Percentiles rank a stretch among this genome's conserved stretches.
phyloP scores from a whole-genome alignment of 164 flowering plant species.

The Chimonanthus praecox region DNA sequence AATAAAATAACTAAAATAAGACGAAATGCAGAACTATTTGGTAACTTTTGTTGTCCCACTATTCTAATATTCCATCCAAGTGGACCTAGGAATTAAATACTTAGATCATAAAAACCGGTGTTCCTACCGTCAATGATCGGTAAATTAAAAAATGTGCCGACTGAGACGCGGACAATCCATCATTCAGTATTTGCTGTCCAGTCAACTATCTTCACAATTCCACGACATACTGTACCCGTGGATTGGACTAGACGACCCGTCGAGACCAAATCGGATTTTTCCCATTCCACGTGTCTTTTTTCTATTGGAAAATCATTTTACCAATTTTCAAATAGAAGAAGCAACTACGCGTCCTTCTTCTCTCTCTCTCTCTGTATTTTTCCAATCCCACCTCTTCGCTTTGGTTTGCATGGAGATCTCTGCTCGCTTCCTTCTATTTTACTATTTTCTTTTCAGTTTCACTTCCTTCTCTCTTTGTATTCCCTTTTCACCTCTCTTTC shows the following conservation, averaged over 20 bases:
- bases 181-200: neutral
- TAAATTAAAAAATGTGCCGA: neutral
- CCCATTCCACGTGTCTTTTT: slow-evolving; percentile 8
- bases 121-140: too few species aligned
- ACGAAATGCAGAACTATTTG: too few species aligned
- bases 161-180: neutral
- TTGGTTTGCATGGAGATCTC: slow-evolving; percentile 25
- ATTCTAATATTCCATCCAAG: too few species aligned
- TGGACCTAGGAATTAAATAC: too few species aligned
- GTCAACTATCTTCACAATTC: neutral
- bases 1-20: too few species aligned
- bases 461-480: slow-evolving; percentile 18
- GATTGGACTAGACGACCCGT: too few species aligned
- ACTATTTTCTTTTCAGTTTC: neutral
- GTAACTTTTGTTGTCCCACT: too few species aligned
- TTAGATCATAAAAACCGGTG: neutral
- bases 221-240: slow-evolving; percentile 3
- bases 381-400: neutral
- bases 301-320: neutral
- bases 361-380: neutral
- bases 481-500: slow-evolving; percentile 8
- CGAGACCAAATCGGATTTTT: slow-evolving; percentile 4
- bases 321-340: slow-evolving; percentile 10
- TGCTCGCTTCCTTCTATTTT: slow-evolving; percentile 3
- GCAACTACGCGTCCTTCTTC: slow-evolving; percentile 14